Evolutionary conservation across 2,329 filamentous ascomycete genomes (phyloP).

Genomic region (Fusarium succisae): DNA sequence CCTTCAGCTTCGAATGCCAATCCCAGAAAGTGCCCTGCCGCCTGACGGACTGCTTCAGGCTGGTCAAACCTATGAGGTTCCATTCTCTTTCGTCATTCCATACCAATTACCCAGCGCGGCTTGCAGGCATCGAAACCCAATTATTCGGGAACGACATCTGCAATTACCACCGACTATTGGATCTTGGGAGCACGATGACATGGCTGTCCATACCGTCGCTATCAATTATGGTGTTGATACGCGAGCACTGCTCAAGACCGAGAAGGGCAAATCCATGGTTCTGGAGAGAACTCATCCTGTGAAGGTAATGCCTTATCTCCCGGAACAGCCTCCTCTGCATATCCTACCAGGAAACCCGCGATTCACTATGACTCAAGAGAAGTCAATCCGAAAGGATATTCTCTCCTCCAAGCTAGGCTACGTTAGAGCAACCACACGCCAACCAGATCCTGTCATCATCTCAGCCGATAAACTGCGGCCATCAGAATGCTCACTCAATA

Average conservation of each 20-base stretch:
- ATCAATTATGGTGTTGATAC: slow-evolving; percentile 26
- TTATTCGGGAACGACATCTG: slow-evolving; percentile 20
- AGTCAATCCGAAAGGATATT: slow-evolving; percentile 25
- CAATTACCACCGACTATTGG: slow-evolving; percentile 32
- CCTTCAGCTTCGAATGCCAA: slow-evolving; percentile 28
- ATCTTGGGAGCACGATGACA: slow-evolving; percentile 31
- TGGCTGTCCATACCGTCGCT: slow-evolving; percentile 18
- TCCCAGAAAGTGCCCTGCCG: slow-evolving; percentile 9
- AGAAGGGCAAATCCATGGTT: background rate
- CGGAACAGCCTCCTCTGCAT: slow-evolving; percentile 29
- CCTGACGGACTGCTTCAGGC: background rate
- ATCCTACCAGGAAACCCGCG: slow-evolving; percentile 4
- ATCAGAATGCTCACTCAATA: background rate
- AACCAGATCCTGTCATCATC: slow-evolving; percentile 25
- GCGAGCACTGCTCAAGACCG: background rate
- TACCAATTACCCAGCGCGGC: slow-evolving; percentile 27
- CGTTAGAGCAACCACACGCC: slow-evolving; percentile 9
- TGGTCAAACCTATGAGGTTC: slow-evolving; percentile 9
- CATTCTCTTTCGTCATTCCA: slow-evolving; percentile 35
- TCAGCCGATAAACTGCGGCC: slow-evolving; percentile 25
- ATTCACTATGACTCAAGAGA: slow-evolving; percentile 23
- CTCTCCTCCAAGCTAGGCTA: slow-evolving; percentile 22
- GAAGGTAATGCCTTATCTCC: slow-evolving; percentile 28
- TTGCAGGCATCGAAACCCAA: slow-evolving; percentile 15
- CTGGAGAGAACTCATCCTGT: slow-evolving; percentile 9